Conservation (phyloP, 2,329 filamentous ascomycete genomes). For the Teratosphaeria epicoccoides region DNA sequence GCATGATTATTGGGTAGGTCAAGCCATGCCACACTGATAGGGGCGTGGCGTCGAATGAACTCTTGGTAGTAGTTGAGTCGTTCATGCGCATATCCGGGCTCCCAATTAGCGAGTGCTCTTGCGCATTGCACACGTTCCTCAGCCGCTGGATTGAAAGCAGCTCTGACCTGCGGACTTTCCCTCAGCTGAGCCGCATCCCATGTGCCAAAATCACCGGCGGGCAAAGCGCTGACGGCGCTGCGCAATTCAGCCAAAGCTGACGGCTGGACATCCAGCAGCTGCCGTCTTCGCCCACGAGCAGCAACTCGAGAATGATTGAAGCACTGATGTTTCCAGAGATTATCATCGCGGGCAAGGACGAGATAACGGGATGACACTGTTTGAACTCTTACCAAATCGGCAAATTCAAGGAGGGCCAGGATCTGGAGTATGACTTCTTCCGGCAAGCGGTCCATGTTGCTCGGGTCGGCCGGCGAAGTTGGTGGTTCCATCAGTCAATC, state of each 20-base stretch:
- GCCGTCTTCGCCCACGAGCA: constrained; percentile 46
- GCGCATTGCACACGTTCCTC: constrained; percentile 20
- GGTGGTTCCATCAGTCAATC: too few relatives aligned
- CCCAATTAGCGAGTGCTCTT: constrained; percentile 68
- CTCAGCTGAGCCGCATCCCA: constrained; percentile 15
- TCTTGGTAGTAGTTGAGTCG: constrained; percentile 76
- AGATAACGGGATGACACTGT: constrained; percentile 57
- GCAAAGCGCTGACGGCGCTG: constrained; percentile 29
- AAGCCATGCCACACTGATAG: constrained; percentile 67
- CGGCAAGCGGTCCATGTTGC: constrained; percentile 22
- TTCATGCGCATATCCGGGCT: constrained; percentile 64
- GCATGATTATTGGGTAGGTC: constrained; percentile 44
- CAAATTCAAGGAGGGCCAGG: constrained; percentile 45
- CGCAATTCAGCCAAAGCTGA: constrained; percentile 34
- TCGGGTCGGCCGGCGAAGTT: too few relatives aligned
- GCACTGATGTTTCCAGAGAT: constrained; percentile 65
- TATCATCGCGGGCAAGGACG: constrained; percentile 59
- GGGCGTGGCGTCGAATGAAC: constrained; percentile 71
- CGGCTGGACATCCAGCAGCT: constrained; percentile 28
- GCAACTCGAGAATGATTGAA: constrained; percentile 61
- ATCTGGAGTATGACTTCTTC: constrained; percentile 36
- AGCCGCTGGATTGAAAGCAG: constrained; percentile 9
- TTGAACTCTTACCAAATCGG: constrained; percentile 58
- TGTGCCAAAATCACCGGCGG: constrained; percentile 12
- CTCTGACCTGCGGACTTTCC: constrained; percentile 7